Base-by-base conservation (phyloP, 805 yeast genomes). In the Schwanniomyces polymorphus region DNA sequence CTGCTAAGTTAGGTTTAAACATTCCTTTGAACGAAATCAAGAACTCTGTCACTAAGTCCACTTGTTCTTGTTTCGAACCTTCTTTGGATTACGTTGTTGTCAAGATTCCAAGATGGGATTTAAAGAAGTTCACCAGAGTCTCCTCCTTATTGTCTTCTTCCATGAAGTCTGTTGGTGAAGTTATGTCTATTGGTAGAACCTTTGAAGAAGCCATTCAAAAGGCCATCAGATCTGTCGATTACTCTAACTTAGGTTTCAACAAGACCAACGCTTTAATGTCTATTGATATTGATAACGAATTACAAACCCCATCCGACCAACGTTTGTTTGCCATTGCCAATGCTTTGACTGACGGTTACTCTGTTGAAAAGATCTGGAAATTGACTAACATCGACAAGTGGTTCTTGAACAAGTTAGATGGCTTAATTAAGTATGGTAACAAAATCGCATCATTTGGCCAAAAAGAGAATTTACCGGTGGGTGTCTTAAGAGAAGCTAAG, bases 161-260 rank as follows among this genome's bases (percentile, higher is more conserved):
- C 27, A 92, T 92, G 99, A 92, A 92, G 74, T 91, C 97, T 52
- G 98, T 92, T 55, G 99, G 99, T 77, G 99, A 92, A 70, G 98
- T 94, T 44, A 92, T 92, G 99, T 81, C 92, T 57, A 89, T 92
- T 63, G 99, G 99, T 63, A 81, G 99, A 69, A 92, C 96, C 25
- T 92, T 92, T 57, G 99, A 92, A 72, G 99, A 92, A 68, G 96
- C 97, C 8, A 88, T 92, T 55, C 99, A 94, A 70, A 92, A 92
- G 74, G 99, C 98, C 48, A 91, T 94, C 57, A 82, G 99, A 70
- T 88, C 96, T 14, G 91, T 96, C 28, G 99, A 94, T 65, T 92
- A 94, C 70, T 95, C 88, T 54, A 94, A 94, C 77, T 75, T 91
- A 59, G 99, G 99, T 50, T 94, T 94, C 84, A 85, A 81, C 66